phyloP scores from a whole-genome alignment of 768 basidiomycete species.

The Auriscalpium microsporum region DNA sequence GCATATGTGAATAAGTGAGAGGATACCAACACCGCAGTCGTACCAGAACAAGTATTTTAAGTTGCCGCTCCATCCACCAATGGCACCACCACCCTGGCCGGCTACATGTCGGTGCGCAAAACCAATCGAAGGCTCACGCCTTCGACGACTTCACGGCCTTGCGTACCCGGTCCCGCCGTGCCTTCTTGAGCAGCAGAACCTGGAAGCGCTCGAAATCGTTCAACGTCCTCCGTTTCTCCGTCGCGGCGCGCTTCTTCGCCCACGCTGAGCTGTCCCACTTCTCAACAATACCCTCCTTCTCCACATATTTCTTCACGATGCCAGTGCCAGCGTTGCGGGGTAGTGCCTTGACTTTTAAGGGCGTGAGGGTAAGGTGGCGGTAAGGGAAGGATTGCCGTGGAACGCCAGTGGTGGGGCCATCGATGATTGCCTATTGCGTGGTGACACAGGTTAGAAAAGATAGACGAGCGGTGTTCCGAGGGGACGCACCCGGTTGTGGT shows the following conservation, averaged over 20 bases:
- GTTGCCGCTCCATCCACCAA: slow-evolving; percentile 1
- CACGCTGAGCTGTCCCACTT: slow-evolving; percentile 88
- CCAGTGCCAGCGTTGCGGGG: slow-evolving; percentile 83
- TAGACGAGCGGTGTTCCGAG: not conserved
- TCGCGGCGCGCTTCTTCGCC: slow-evolving; percentile 79
- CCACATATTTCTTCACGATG: slow-evolving; percentile 75
- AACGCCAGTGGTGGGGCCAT: slow-evolving; percentile 86
- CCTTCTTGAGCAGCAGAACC: slow-evolving; percentile 85
- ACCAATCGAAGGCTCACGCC: slow-evolving; percentile 25
- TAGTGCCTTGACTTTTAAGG: slow-evolving; percentile 70
- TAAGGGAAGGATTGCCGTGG: slow-evolving; percentile 89
- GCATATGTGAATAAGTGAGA: slow-evolving; percentile 1
- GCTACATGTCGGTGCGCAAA: not conserved
- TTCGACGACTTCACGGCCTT: slow-evolving; percentile 58
- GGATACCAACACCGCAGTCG: slow-evolving; percentile 7
- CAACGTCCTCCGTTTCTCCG: slow-evolving; percentile 62
- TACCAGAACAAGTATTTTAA: not conserved
- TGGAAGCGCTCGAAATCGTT: slow-evolving; percentile 91
- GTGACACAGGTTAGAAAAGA: not conserved
- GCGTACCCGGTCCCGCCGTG: slow-evolving; percentile 68
- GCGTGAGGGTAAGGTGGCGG: slow-evolving; percentile 88
- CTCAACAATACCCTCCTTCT: slow-evolving; percentile 73
- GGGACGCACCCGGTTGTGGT: slow-evolving; percentile 87
- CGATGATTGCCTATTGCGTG: slow-evolving; percentile 73
- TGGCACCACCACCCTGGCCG: not conserved